Evolutionary conservation across 306 rosid species (phyloP), one percentile per base, ranked within the genome.

Genomic region (Urtica urens): DNA sequence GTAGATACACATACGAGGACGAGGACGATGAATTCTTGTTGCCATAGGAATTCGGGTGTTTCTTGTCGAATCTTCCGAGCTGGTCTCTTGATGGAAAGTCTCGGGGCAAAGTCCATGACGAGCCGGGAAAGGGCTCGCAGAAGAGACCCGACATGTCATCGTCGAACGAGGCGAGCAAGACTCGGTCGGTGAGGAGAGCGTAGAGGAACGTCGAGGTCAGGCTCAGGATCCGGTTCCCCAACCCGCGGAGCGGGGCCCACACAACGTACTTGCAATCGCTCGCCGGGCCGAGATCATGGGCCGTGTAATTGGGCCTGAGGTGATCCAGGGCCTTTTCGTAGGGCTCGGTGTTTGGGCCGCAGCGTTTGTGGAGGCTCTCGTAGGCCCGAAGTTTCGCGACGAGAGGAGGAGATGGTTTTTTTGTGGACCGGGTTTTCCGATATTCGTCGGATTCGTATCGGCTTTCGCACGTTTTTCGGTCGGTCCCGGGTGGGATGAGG

Each of bases 151-250:
- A 40, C 85, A 77, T 74, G 63, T 81, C 92, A 45, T 40, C 71
- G 44, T 81, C 82, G 27, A 81, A 84, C 65, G 77, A 84, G 37
- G 77, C 85, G 18, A 81, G 72, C 21, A 81, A 64, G 39, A 81
- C 79, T 33, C 85, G 79, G 72, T 77, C 44, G 2, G 85, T 74
- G 68, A 81, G 85, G 48, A 81, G 77, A 33, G 92, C 92, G 38
- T 81, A 81, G 3, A 81, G 79, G 63, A 81, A 81, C 34, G 79
- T 72, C 35, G 92, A 77, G 48, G 70, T 77, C 46, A 81, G 42
- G 57, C 81, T 73, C 41, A 81, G 54, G 26, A 81, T 74, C 71
- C 79, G 77, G 60, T 81, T 81, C 57, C 92, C 92, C 57, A 81
- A 68, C 51, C 92, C 92, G 46, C 92, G 73, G 39, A 51, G 71